Conservation (phyloP, 768 basidiomycete species). For the Rubroboletus pulcherrimus region DNA sequence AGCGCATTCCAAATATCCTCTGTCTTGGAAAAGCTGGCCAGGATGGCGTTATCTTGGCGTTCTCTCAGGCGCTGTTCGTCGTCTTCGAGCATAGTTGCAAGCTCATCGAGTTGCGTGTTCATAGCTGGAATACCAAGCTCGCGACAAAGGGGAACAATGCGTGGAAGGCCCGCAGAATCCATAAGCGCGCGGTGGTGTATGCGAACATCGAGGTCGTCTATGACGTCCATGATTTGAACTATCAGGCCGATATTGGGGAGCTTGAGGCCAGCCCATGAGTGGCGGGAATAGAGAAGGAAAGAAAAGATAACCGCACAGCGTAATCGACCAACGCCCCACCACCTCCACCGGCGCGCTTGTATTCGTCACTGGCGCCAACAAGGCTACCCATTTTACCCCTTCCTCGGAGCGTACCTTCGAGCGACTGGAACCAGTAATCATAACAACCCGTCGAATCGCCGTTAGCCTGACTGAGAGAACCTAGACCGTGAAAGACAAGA, state of each 20-base stretch:
- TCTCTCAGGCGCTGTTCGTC: slow-evolving; percentile 73
- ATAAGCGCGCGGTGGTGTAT: slow-evolving; percentile 85
- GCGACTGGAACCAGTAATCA: slow-evolving; percentile 84
- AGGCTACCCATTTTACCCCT: slow-evolving; percentile 93
- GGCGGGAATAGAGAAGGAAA: neutral
- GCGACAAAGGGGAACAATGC: slow-evolving; percentile 67
- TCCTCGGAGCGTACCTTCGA: slow-evolving; percentile 73
- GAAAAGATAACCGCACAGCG: slow-evolving; percentile 52
- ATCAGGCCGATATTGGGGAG: slow-evolving; percentile 67
- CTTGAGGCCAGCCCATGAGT: slow-evolving; percentile 18
- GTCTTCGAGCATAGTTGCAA: slow-evolving; percentile 61
- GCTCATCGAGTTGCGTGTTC: slow-evolving; percentile 59
- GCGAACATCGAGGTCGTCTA: slow-evolving; percentile 79
- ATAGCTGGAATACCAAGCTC: slow-evolving; percentile 61
- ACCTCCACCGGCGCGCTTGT: slow-evolving; percentile 60
- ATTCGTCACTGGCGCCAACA: slow-evolving; percentile 92
- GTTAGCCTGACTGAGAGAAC: slow-evolving; percentile 66
- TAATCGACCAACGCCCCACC: slow-evolving; percentile 79
- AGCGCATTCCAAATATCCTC: slow-evolving; percentile 87
- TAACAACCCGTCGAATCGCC: slow-evolving; percentile 58
- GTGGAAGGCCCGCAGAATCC: slow-evolving; percentile 79
- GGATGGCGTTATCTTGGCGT: slow-evolving; percentile 69
- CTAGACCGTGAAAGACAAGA: slow-evolving; percentile 72
- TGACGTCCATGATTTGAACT: slow-evolving; percentile 56
- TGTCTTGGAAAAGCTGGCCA: slow-evolving; percentile 74